These are phyloP conservation scores for Diaporthe caulivora DNA, from an alignment of 2,329 filamentous ascomycete genomes.

Conservation along the genomic window DNA sequence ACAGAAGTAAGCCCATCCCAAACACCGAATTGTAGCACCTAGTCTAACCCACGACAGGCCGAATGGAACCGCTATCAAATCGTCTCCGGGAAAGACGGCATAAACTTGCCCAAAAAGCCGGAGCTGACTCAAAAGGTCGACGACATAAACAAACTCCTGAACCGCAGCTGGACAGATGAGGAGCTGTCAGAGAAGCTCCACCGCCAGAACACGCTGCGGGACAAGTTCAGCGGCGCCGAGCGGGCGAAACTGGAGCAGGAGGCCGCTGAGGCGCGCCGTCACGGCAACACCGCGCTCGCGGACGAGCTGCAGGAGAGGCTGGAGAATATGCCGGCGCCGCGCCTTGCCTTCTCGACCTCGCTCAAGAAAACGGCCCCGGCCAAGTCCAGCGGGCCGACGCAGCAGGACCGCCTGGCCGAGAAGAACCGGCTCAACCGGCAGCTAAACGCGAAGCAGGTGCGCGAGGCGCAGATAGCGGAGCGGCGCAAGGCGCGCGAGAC, in stretches of 20 bases:
- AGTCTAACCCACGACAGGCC: constrained; percentile 56
- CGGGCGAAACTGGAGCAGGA: constrained; percentile 75
- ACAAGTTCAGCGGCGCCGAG: constrained; percentile 75
- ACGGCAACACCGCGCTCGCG: constrained; percentile 71
- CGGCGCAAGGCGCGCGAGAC: constrained; percentile 69
- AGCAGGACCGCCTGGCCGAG: constrained; percentile 86
- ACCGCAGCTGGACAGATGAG: constrained; percentile 83
- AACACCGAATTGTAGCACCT: neutral
- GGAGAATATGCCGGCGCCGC: constrained; percentile 74
- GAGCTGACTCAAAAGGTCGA: constrained; percentile 77
- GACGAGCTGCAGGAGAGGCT: constrained; percentile 70
- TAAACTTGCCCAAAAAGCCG: constrained; percentile 80
- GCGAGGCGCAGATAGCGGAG: constrained; percentile 89
- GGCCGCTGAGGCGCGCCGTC: constrained; percentile 74
- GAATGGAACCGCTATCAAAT: constrained; percentile 88
- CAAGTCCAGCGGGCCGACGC: constrained; percentile 62
- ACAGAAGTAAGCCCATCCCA: constrained; percentile 73
- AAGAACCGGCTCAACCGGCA: constrained; percentile 88
- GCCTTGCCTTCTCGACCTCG: constrained; percentile 79
- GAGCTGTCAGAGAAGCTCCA: constrained; percentile 85
- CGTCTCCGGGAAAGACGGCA: constrained; percentile 77
- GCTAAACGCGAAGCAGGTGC: constrained; percentile 89
- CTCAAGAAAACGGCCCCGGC: constrained; percentile 67
- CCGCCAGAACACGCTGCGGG: constrained; percentile 76
- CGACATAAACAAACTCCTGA: constrained; percentile 83